Evolutionary conservation across 768 basidiomycete genomes (phyloP), one percentile per base, ranked within the genome.

Genomic region (Russula emetica): DNA sequence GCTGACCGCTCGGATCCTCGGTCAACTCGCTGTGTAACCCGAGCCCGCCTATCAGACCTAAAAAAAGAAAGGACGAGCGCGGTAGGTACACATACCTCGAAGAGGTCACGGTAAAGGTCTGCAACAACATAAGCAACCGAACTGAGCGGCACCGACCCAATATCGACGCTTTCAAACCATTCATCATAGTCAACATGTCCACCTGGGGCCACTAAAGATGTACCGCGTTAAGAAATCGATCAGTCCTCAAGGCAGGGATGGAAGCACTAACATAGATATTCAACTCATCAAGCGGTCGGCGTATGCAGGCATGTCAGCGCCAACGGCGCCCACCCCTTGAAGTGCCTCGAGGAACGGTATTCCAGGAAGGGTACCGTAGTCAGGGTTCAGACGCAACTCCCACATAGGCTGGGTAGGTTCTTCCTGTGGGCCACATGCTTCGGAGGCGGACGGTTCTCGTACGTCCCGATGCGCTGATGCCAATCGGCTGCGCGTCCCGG

Each of bases 321-420:
- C 58, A 16, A 64, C 26, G 8, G 34, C 32, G n/a, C 63, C 63
- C 0, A 55, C 30, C 18, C 63, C 52, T 6, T 64, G 63, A 13
- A 64, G 63, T 14, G 58, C 63, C 38, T 64, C 63, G n/a, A 64
- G 63, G 18, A 64, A 51, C 28, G 63, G 63, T 28, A 60, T 22
- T 2, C 63, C 63, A 2, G 63, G 63, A 13, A 64, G 36, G 53
- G 53, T 64, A 10, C 63, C 63, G 9, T 64, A 64, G 38, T 64
- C 63, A 2, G 63, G 58, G 24, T 55, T 49, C 58, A 60, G 47
- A 45, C 54, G 58, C 4, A 64, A 9, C 30, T 64, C 63, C 63
- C 63, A 64, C 38, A 60, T 1, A 14, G 63, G 63, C 47, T 64
- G 63, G 6, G n/a, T 16, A 18, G 10, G 36, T 9, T 11, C 14